Base-by-base conservation (phyloP, 2,329 filamentous ascomycete species). In the Stachybotrys elegans region DNA sequence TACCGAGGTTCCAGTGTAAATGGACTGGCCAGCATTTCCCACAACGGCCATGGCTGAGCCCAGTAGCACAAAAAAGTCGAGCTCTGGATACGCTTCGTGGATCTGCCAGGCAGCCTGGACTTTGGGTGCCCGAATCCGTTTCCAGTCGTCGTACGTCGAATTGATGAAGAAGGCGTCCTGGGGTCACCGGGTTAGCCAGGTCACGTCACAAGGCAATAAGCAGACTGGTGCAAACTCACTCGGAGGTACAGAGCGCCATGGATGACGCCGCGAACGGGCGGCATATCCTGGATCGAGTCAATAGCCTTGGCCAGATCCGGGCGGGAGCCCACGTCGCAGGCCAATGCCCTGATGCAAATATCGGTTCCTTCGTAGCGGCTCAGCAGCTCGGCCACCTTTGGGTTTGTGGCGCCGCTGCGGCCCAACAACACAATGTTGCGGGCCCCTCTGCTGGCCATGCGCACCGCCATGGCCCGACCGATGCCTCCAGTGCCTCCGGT, bases 181-280 rank as follows among this genome's bases (percentile, higher is more conserved):
- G 25, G 9, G 25, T n/a, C 9, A n/a, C n/a, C 25, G 25, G 25
- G 25, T 29, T 29, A 29, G 25, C 25, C 25, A 29, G 9, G 25
- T 29, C 25, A 29, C n/a, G 25, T n/a, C 25, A n/a, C 25, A 29
- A 29, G n/a, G 25, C 9, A n/a, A n/a, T n/a, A n/a, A n/a, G n/a
- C n/a, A n/a, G n/a, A n/a, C n/a, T n/a, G 25, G n/a, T 29, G 25
- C 25, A 29, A 32, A 23, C 48, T 48, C 40, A 51, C 48, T 22
- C 45, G 43, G 4, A 52, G 44, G 12, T 48, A 40, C 43, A 55
- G 49, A 35, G 54, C 51, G 22, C 48, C 49, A 41, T 56, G 54
- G 11, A 55, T 43, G n/a, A 55, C 43, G 17, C 51, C 51, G 4
- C 47, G 43, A 19, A 54, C 39, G 1, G 46, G 45, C 5, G 52